Evolutionary conservation across 139 green algal genomes (phyloP).

Genomic region (Auxenochlorella protothecoides): DNA sequence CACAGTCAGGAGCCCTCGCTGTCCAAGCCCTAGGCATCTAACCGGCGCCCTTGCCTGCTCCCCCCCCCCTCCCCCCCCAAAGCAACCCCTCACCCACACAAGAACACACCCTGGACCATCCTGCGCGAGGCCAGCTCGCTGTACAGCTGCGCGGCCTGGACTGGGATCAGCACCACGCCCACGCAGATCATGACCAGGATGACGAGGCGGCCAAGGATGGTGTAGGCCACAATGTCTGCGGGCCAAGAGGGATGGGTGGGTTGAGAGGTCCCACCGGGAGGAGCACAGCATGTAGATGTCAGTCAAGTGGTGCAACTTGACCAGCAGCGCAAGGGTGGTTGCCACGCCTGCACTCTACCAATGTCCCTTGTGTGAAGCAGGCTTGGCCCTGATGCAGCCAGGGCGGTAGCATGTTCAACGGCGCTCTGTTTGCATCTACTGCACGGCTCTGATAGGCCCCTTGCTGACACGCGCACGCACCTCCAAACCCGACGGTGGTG

Average conservation of each 20-base stretch:
- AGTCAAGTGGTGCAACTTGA: too few relatives aligned
- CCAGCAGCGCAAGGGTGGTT: too few relatives aligned
- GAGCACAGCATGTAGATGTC: not conserved
- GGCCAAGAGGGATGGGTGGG: constrained; percentile 1
- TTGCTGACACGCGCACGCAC: not conserved
- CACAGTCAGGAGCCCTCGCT: too few relatives aligned
- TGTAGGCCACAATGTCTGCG: constrained; percentile 51
- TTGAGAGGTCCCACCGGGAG: not conserved
- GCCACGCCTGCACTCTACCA: too few relatives aligned
- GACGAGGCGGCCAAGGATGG: constrained; percentile 37
- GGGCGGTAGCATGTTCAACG: too few relatives aligned
- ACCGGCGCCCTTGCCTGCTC: too few relatives aligned
- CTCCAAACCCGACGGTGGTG: constrained; percentile 7
- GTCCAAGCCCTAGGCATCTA: too few relatives aligned
- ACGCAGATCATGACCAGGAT: constrained; percentile 65
- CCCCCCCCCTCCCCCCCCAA: not conserved
- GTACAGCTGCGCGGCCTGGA: constrained; percentile 56
- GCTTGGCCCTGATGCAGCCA: too few relatives aligned
- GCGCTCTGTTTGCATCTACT: too few relatives aligned
- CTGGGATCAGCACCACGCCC: constrained; percentile 70
- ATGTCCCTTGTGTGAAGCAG: too few relatives aligned
- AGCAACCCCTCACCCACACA: not conserved
- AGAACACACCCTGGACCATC: constrained; percentile 20
- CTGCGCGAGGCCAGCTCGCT: constrained; percentile 40
- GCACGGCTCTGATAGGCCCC: too few relatives aligned